Percentiles rank a stretch among this genome's conserved stretches.
These are phyloP conservation scores for Adenanthera pavonina DNA, from an alignment of 306 rosid species.

Conservation along the genomic window DNA sequence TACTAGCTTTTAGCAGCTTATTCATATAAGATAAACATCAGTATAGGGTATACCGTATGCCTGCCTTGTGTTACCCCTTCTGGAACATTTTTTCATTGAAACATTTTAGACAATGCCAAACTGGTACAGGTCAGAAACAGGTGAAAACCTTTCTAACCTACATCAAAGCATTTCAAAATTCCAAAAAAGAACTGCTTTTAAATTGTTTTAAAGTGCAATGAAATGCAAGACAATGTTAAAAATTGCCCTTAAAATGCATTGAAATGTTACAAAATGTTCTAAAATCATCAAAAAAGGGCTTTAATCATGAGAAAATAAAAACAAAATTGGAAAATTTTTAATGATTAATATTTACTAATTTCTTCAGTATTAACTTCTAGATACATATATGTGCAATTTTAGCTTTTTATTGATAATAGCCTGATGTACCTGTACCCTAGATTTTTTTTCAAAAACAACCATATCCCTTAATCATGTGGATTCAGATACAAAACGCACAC, in stretches of 20 bases:
- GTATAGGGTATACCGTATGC: not conserved
- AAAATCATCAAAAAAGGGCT: not conserved
- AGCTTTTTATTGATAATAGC: not conserved
- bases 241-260: not conserved
- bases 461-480: not conserved
- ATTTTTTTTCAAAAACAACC: not conserved
- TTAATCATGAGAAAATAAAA: not conserved
- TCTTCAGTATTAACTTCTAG: not conserved
- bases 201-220: not conserved
- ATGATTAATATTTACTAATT: not conserved
- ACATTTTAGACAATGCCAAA: not conserved
- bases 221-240: not conserved
- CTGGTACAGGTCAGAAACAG: slow-evolving; percentile 2
- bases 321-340: not conserved
- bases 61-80: not conserved
- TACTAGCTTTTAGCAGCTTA: not conserved
- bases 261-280: not conserved
- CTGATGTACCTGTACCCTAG: not conserved
- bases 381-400: not conserved
- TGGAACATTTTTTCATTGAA: not conserved
- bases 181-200: not conserved
- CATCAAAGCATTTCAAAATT: not conserved
- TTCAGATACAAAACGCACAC: not conserved
- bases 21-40: not conserved
- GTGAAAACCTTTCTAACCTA: slow-evolving; percentile 2